phyloP scores from a whole-genome alignment of 768 basidiomycete species.

The Macrolepiota dolichaula region DNA sequence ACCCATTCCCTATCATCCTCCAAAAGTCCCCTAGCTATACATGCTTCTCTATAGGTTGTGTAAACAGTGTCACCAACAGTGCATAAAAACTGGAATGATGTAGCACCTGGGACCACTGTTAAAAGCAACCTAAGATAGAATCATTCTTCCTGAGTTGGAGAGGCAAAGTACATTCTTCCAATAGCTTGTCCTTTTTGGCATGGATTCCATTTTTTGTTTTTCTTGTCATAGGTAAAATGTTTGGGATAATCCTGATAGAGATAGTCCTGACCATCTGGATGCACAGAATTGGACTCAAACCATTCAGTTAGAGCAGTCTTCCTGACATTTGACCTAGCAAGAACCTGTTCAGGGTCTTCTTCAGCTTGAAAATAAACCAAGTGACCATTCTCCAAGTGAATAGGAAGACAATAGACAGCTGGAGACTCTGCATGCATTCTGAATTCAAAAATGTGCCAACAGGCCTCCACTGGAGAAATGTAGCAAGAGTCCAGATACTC shows the following conservation, averaged over 20 bases:
- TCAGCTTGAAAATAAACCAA: conserved; percentile 22
- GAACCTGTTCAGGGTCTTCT: conserved; percentile 9
- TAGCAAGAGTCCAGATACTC: conserved; percentile 35
- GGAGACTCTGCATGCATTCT: conserved; percentile 32
- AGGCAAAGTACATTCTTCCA: not conserved
- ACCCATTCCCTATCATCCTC: conserved; percentile 48
- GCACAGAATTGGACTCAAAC: conserved; percentile 27
- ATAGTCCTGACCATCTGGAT: conserved; percentile 13
- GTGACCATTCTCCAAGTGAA: not conserved
- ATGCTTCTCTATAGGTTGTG: conserved; percentile 37
- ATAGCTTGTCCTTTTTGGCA: not conserved
- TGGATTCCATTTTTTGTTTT: not conserved
- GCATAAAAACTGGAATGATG: conserved; percentile 21
- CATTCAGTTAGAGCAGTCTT: conserved; percentile 26
- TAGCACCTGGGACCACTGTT: conserved; percentile 32
- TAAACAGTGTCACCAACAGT: conserved; percentile 15
- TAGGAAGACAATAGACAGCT: conserved; percentile 4
- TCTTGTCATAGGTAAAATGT: not conserved
- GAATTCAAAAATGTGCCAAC: conserved; percentile 31
- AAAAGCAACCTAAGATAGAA: conserved; percentile 31
- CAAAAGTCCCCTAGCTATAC: conserved; percentile 37
- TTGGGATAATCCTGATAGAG: conserved; percentile 35
- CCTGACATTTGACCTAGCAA: not conserved
- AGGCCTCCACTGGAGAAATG: conserved; percentile 28
- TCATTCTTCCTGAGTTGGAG: not conserved